These are phyloP conservation scores for Lasiosphaeria ovina DNA, from an alignment of 495 filamentous ascomycete species.

Conservation along the genomic window DNA sequence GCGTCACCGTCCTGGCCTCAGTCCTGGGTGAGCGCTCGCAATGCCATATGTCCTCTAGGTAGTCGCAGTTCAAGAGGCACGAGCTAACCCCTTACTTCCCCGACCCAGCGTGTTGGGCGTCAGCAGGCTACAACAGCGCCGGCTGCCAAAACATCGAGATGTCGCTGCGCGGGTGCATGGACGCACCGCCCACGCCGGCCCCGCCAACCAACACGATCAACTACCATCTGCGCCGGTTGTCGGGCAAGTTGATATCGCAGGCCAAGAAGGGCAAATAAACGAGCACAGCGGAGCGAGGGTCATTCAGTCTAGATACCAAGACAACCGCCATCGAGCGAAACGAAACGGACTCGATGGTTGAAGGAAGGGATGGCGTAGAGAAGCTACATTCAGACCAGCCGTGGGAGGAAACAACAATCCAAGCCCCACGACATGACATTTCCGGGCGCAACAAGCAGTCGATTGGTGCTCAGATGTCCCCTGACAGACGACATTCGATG, in stretches of 20 bases:
- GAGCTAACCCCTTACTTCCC: background rate
- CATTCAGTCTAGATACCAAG: background rate
- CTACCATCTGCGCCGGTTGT: conserved; percentile 86
- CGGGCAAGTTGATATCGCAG: conserved; percentile 71
- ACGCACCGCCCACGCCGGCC: conserved; percentile 66
- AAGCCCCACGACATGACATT: no score
- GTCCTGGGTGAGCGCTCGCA: conserved; percentile 66
- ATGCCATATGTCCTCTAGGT: no score
- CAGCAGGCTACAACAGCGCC: conserved; percentile 66
- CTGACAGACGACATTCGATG: no score
- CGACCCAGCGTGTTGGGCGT: conserved; percentile 87
- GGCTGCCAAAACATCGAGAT: conserved; percentile 81
- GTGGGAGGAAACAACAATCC: no score
- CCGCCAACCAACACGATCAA: conserved; percentile 85
- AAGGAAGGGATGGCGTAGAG: background rate
- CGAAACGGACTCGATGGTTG: background rate
- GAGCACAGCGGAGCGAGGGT: background rate
- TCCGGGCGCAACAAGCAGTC: no score
- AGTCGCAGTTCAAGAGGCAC: background rate
- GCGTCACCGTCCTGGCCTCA: conserved; percentile 80
- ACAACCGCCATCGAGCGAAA: no score
- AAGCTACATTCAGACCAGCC: no score
- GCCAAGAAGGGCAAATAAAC: conserved; percentile 35
- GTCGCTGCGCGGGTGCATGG: conserved; percentile 89
- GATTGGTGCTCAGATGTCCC: no score